Conservation (phyloP, 345 rosid genomes). For the Acer yangbiense region DNA sequence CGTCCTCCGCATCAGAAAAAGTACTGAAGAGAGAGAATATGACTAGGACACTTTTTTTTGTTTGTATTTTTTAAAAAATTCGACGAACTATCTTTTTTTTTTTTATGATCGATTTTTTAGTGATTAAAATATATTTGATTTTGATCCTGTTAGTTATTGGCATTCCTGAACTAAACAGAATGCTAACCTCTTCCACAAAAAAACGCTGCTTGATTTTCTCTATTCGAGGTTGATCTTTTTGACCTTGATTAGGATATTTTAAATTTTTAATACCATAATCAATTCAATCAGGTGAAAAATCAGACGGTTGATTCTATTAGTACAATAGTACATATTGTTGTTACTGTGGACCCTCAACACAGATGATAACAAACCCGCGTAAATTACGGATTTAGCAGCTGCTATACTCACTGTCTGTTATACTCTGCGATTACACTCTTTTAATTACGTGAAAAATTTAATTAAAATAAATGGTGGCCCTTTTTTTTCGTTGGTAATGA, state of each 20-base stretch:
- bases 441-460: not conserved
- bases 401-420: not conserved
- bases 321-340: not conserved
- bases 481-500: not conserved
- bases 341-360: not conserved
- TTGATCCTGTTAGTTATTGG: constrained; percentile 4
- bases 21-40: constrained; percentile 4
- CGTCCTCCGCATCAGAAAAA: constrained; percentile 9
- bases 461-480: not conserved
- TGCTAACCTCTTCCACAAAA: constrained; percentile 7
- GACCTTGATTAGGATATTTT: constrained; percentile 6
- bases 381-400: not conserved
- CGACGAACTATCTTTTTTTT: not conserved
- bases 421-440: not conserved
- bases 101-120: not conserved
- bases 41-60: constrained; percentile 9
- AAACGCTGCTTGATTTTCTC: constrained; percentile 37
- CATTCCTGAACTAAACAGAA: constrained; percentile 20
- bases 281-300: not conserved
- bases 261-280: not conserved
- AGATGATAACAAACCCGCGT: not conserved
- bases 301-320: too few relatives aligned
- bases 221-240: constrained; percentile 10
- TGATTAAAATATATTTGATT: not conserved
- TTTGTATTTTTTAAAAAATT: not conserved